Conservation (phyloP, 2,329 filamentous ascomycete genomes). For the Phaeosphaeria sp. region DNA sequence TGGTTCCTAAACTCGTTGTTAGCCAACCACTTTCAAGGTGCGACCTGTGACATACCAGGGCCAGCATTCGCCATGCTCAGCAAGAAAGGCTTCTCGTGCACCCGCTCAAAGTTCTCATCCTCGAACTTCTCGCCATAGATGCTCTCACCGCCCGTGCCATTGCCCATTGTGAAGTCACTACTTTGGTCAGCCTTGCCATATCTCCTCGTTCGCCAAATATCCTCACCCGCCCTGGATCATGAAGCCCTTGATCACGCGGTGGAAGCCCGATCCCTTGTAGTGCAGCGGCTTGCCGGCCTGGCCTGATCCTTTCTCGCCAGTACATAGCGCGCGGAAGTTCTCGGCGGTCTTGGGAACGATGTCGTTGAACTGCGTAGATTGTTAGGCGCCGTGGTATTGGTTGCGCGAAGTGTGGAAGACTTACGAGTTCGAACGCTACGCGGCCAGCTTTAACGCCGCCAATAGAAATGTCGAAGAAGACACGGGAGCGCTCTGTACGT, state of each 20-base stretch:
- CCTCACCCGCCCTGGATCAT: slow-evolving; percentile 92
- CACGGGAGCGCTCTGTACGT: slow-evolving; percentile 70
- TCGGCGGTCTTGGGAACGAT: slow-evolving; percentile 93
- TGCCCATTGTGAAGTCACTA: slow-evolving; percentile 86
- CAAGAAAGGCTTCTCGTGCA: slow-evolving; percentile 92
- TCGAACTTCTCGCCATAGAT: slow-evolving; percentile 98
- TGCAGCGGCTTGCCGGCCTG: slow-evolving; percentile 84
- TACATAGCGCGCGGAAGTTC: slow-evolving; percentile 94
- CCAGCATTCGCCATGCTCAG: slow-evolving; percentile 98
- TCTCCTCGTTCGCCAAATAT: neutral
- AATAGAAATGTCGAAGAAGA: slow-evolving; percentile 93
- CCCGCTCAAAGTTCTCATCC: slow-evolving; percentile 92
- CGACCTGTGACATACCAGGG: slow-evolving; percentile 66
- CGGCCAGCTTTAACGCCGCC: slow-evolving; percentile 76
- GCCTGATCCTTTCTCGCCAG: slow-evolving; percentile 88
- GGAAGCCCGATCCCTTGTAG: slow-evolving; percentile 92
- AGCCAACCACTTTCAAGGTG: neutral
- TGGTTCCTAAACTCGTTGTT: slow-evolving; percentile 68
- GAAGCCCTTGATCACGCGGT: slow-evolving; percentile 97
- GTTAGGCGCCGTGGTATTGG: slow-evolving; percentile 2
- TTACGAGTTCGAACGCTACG: slow-evolving; percentile 83
- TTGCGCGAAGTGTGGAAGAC: slow-evolving; percentile 31
- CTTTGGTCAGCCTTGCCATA: neutral
- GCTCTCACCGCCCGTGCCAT: slow-evolving; percentile 94
- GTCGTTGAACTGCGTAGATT: slow-evolving; percentile 38